Percentiles rank a stretch among this genome's conserved stretches.
Evolutionary conservation across 345 rosid genomes (phyloP).

Genomic region (Anacardium occidentale): DNA sequence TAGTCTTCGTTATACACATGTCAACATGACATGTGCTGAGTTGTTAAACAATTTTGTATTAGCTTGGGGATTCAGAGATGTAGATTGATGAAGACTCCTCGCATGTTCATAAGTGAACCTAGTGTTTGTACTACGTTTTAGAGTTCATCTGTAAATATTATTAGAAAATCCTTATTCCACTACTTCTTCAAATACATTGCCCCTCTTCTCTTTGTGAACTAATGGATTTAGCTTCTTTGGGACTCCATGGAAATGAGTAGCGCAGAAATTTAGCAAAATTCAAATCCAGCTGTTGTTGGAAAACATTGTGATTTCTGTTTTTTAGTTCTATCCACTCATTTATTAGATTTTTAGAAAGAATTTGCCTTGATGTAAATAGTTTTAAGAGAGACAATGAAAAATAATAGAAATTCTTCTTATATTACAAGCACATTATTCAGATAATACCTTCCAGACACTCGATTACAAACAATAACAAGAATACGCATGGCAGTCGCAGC

Average conservation of each 20-base stretch:
- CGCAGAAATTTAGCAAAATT: background rate
- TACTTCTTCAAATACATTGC: background rate
- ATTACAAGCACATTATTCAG: background rate
- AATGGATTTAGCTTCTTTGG: background rate
- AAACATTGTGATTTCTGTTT: too few relatives aligned
- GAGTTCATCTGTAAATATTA: background rate
- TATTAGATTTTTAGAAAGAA: background rate
- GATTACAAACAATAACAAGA: slow-evolving; percentile 8
- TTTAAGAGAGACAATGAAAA: background rate
- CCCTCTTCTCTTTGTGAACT: background rate
- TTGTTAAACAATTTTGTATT: slow-evolving; percentile 11
- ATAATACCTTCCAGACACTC: background rate
- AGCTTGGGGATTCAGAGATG: slow-evolving; percentile 25
- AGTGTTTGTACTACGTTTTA: background rate
- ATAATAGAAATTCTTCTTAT: slow-evolving; percentile 11
- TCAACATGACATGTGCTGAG: slow-evolving; percentile 1
- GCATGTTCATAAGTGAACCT: background rate
- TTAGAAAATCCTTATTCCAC: background rate
- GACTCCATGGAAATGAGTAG: background rate
- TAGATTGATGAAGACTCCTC: slow-evolving; percentile 31
- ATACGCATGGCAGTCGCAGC: background rate
- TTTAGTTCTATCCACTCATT: too few relatives aligned
- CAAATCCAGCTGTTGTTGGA: too few relatives aligned
- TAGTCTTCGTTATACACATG: background rate
- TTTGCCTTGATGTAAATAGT: too few relatives aligned